Conservation (phyloP, 306 rosid genomes). For the Glycine tomentella region DNA sequence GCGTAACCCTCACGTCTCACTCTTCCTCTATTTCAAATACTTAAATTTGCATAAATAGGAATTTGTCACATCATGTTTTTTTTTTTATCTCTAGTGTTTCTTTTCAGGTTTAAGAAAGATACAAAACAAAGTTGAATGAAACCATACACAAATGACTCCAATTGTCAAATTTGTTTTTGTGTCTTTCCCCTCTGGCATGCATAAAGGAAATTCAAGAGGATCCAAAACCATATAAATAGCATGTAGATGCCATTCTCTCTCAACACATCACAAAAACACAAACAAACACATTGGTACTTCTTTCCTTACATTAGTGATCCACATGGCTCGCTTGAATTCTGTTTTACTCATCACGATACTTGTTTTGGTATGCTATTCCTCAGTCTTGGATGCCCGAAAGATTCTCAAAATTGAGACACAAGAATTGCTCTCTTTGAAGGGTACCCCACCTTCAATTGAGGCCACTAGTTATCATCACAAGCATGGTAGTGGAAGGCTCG, state of each 20-base stretch:
- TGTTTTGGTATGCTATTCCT: conserved; percentile 21
- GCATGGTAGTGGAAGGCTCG: background rate
- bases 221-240: conserved; percentile 50
- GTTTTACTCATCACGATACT: conserved; percentile 43
- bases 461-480: background rate
- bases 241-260: background rate
- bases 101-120: background rate
- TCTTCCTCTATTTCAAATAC: background rate
- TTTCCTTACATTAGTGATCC: background rate
- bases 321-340: conserved; percentile 46
- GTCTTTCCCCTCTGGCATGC: conserved; percentile 13
- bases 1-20: conserved; percentile 34
- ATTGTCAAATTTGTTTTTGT: background rate
- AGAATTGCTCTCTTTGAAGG: conserved; percentile 23
- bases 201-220: background rate
- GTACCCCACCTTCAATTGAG: conserved; percentile 23
- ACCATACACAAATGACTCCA: background rate
- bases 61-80: background rate
- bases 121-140: background rate
- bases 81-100: background rate
- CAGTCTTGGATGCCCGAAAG: conserved; percentile 48
- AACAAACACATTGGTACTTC: conserved; percentile 14
- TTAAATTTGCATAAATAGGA: background rate
- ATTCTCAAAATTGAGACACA: conserved; percentile 37
- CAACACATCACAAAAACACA: conserved; percentile 27